A percentile compares a stretch with the other conserved stretches of the same genome.
Evolutionary conservation across 768 basidiomycete species (phyloP).

Genomic region (Tephrocybe sp.): DNA sequence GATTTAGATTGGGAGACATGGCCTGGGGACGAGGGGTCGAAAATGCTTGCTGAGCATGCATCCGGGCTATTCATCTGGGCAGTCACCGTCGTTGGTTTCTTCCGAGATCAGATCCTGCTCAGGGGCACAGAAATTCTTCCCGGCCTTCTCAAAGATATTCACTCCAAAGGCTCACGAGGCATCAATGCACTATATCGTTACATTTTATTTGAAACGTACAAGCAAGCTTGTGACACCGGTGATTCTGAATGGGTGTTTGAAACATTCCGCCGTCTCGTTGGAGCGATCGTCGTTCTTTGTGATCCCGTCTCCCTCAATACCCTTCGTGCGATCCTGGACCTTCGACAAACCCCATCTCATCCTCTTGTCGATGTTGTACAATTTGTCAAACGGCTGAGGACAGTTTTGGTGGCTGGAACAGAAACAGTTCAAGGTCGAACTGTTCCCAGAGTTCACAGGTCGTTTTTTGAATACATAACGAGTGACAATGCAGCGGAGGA

Average conservation of each 20-base stretch:
- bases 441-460: slow-evolving; percentile 19
- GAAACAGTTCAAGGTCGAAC: slow-evolving; percentile 9
- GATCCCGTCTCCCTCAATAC: slow-evolving; percentile 13
- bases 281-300: slow-evolving; percentile 11
- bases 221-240: neutral
- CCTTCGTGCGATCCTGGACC: slow-evolving; percentile 9
- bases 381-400: slow-evolving; percentile 17
- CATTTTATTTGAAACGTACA: neutral
- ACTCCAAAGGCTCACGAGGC: neutral
- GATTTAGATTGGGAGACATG: neutral
- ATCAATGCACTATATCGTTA: slow-evolving; percentile 2
- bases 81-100: neutral
- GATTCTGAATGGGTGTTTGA: slow-evolving; percentile 12
- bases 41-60: neutral
- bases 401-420: slow-evolving; percentile 15
- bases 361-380: slow-evolving; percentile 10
- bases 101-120: neutral
- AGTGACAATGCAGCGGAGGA: too few species aligned
- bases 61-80: slow-evolving; percentile 6
- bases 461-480: slow-evolving; percentile 18
- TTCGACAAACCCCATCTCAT: neutral
- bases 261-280: slow-evolving; percentile 16
- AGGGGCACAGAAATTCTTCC: neutral
- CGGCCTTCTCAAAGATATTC: neutral
- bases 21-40: neutral